Percentiles rank a stretch among this genome's conserved stretches.
phyloP scores from a whole-genome alignment of 2,329 filamentous ascomycete genomes.

The Cytospora mali region DNA sequence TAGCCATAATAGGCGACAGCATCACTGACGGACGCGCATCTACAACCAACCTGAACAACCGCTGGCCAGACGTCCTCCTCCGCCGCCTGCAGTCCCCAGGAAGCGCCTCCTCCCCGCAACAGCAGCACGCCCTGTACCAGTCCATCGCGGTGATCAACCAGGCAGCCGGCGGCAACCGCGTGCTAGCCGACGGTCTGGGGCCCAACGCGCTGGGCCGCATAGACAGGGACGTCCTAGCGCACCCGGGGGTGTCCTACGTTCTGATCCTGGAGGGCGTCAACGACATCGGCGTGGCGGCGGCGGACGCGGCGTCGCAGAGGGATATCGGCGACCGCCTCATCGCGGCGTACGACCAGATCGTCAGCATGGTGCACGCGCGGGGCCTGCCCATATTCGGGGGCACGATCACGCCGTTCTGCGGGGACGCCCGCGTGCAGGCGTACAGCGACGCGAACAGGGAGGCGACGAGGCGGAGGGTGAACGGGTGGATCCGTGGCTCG shows the following conservation, averaged over 20 bases:
- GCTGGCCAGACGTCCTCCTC: slow-evolving; percentile 48
- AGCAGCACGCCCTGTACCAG: too few relatives aligned
- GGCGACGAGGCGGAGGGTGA: slow-evolving; percentile 55
- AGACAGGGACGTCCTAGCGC: slow-evolving; percentile 62
- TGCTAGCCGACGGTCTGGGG: slow-evolving; percentile 61
- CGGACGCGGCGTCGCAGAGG: slow-evolving; percentile 46
- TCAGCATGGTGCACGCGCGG: slow-evolving; percentile 52
- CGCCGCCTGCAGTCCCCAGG: slow-evolving; percentile 42
- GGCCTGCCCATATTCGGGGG: slow-evolving; percentile 59
- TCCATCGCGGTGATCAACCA: slow-evolving; percentile 58
- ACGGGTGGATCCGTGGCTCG: slow-evolving; percentile 58
- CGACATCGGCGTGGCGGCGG: slow-evolving; percentile 58
- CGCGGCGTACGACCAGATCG: slow-evolving; percentile 59
- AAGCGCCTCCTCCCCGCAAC: slow-evolving; percentile 24
- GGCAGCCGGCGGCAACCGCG: slow-evolving; percentile 65
- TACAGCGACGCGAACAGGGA: slow-evolving; percentile 58
- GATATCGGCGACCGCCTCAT: slow-evolving; percentile 51
- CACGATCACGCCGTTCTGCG: slow-evolving; percentile 49
- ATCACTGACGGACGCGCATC: slow-evolving; percentile 67
- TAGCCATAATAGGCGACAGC: slow-evolving; percentile 65
- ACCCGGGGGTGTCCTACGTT: slow-evolving; percentile 55
- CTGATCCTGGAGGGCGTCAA: slow-evolving; percentile 67
- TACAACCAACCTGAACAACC: slow-evolving; percentile 59
- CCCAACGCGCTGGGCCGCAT: slow-evolving; percentile 59
- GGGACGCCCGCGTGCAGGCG: slow-evolving; percentile 45